phyloP scores from a whole-genome alignment of 148 eudicot genomes.

The Rhododendron henanense region DNA sequence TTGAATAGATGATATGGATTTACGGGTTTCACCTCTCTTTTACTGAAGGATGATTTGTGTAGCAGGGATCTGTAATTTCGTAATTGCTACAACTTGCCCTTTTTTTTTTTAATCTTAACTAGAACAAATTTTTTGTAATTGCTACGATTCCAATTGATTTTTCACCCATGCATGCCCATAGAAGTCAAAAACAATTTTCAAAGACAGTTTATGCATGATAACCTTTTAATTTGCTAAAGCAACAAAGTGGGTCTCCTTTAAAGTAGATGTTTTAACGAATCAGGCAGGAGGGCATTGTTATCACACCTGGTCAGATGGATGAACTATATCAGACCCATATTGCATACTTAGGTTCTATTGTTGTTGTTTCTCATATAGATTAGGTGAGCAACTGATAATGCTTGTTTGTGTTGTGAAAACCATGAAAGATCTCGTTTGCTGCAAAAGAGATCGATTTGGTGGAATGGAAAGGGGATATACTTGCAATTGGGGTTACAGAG shows the following conservation, averaged over 20 bases:
- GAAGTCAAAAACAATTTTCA: background rate
- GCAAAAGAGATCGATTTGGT: slow-evolving; percentile 76
- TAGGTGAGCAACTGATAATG: background rate
- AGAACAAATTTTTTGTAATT: background rate
- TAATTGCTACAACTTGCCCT: background rate
- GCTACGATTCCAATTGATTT: background rate
- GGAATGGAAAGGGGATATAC: slow-evolving; percentile 93
- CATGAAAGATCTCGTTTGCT: slow-evolving; percentile 56
- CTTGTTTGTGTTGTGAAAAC: slow-evolving; percentile 19
- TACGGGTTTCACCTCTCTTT: background rate
- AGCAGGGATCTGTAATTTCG: background rate
- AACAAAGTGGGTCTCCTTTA: background rate
- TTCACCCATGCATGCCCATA: no score
- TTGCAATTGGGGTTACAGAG: slow-evolving; percentile 87
- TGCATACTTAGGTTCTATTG: background rate
- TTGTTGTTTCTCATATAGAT: background rate
- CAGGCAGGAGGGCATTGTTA: background rate
- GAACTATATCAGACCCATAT: background rate
- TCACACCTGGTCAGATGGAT: background rate
- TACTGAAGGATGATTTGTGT: background rate
- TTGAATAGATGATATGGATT: background rate
- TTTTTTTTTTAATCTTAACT: no score
- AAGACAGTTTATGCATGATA: background rate
- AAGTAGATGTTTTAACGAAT: background rate
- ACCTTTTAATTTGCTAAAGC: background rate